phyloP scores from a whole-genome alignment of 1,284 basidiomycete species.

The Prillingera fragicola region DNA sequence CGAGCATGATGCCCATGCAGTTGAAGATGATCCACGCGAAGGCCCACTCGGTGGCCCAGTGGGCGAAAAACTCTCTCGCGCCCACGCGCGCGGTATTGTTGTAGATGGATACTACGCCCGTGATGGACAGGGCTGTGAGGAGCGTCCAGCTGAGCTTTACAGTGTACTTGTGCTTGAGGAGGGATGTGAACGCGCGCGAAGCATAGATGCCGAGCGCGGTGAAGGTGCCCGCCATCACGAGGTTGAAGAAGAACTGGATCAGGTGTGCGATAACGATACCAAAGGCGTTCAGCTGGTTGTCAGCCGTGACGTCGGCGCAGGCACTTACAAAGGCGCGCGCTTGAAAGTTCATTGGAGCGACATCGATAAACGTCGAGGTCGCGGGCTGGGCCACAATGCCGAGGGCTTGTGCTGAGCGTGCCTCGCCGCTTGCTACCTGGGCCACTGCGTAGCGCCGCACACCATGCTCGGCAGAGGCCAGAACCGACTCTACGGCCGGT shows the following conservation, averaged over 20 bases:
- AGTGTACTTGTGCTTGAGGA: constrained; percentile 4
- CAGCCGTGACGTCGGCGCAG: neutral
- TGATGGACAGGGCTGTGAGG: constrained; percentile 10
- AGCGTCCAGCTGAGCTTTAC: constrained; percentile 20
- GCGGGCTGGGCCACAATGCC: too few species aligned
- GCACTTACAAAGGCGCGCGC: constrained; percentile 5
- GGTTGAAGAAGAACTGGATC: constrained; percentile 10
- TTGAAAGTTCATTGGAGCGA: constrained; percentile 12
- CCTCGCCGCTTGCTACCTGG: too few species aligned
- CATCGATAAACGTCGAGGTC: too few species aligned
- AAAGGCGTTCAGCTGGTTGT: constrained; percentile 12
- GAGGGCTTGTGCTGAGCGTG: too few species aligned
- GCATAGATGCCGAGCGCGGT: constrained; percentile 13
- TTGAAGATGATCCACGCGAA: constrained; percentile 15
- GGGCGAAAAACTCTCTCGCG: constrained; percentile 20
- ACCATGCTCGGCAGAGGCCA: too few species aligned
- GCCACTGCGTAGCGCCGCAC: too few species aligned
- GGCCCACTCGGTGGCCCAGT: constrained; percentile 16
- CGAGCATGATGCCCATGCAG: constrained; percentile 11
- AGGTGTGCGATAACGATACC: constrained; percentile 14
- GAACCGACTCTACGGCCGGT: too few species aligned
- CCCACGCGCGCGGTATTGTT: constrained; percentile 10
- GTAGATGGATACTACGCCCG: constrained; percentile 9
- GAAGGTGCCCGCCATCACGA: constrained; percentile 16
- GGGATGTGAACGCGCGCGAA: constrained; percentile 6